Base-by-base conservation (phyloP, 495 filamentous ascomycete genomes). In the Amorphotheca resinae region DNA sequence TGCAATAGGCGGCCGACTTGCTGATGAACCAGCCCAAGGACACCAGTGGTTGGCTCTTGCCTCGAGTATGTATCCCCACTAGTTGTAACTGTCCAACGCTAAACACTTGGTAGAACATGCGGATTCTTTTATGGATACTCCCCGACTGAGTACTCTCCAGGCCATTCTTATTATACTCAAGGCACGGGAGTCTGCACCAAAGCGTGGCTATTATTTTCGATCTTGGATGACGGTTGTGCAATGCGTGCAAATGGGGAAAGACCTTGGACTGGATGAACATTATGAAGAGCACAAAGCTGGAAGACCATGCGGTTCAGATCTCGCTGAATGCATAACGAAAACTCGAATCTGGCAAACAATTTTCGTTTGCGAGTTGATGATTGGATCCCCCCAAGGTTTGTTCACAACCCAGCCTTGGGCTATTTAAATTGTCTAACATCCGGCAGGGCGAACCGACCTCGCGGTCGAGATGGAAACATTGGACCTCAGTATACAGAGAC, bases 191-290 rank as follows among this genome's bases (percentile, higher is more conserved):
- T 80, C 85, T 22, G 75, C 81, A 9, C 93, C 93, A 1, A 91
- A 91, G 57, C 79, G 86, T 53, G 91, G 91, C 1, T 98, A 98
- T 59, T 98, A 91, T 61, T 96, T 88, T 57, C 77, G 91, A 18
- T 98, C 91, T 9, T 98, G 91, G 91, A 95, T 95, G 76, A 93
- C 84, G 5, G 78, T 95, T 35, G 88, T 94, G 41, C 87, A 84
- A 32, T 80, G 88, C 42, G 79, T 95, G 17, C 79, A 85, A 9
- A 93, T 98, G 84, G 86, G 79, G 33, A 87, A 93, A 52, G 91
- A 98, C 57, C 68, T 98, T 41, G 87, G 86, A 32, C 68, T 98
- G 6, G 79, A 95, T 56, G 86, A 93, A 55, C 91, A 98, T 62
- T 76, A 77, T 50, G 76, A 77, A 32, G 69, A 72, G 31, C 91